Evolutionary conservation across 2,329 filamentous ascomycete species (phyloP).

Genomic region (Sphaerulina vaccinii): DNA sequence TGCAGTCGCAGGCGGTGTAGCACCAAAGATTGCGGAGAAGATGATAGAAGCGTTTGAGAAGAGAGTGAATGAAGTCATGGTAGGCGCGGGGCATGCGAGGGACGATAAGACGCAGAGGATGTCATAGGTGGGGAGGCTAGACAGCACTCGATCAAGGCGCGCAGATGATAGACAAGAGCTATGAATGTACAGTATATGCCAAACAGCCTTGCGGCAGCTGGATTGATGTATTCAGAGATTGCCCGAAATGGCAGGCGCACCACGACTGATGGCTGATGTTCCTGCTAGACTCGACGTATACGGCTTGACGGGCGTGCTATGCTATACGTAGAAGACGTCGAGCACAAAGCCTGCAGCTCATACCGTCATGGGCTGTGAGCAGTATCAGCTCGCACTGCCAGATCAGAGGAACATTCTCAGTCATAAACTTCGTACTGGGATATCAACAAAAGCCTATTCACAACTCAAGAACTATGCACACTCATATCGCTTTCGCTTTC

Average conservation of each 20-base stretch:
- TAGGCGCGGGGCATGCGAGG: conserved; percentile 14
- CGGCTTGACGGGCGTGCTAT: too few species aligned
- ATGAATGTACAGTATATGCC: conserved; percentile 1
- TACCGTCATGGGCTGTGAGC: too few species aligned
- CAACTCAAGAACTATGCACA: conserved; percentile 11
- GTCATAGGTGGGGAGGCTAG: background rate
- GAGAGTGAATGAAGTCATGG: conserved; percentile 61
- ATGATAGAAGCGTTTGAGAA: conserved; percentile 95
- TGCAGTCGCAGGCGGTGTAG: conserved; percentile 75
- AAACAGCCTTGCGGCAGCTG: too few species aligned
- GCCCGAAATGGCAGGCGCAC: too few species aligned
- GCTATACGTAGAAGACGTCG: too few species aligned
- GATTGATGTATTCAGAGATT: too few species aligned
- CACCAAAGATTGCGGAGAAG: conserved; percentile 76
- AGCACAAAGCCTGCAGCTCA: too few species aligned
- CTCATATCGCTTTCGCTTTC: conserved; percentile 4
- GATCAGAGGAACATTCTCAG: background rate
- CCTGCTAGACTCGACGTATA: too few species aligned
- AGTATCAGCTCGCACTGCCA: too few species aligned
- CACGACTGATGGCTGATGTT: too few species aligned
- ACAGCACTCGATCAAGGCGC: background rate
- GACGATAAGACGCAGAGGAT: conserved; percentile 10
- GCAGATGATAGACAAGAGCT: background rate
- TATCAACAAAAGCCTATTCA: conserved; percentile 2
- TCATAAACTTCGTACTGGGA: conserved; percentile 9